A percentile compares a stretch with the other conserved stretches of the same genome.
Conservation (phyloP, 768 basidiomycete genomes). For the Mycena metata region DNA sequence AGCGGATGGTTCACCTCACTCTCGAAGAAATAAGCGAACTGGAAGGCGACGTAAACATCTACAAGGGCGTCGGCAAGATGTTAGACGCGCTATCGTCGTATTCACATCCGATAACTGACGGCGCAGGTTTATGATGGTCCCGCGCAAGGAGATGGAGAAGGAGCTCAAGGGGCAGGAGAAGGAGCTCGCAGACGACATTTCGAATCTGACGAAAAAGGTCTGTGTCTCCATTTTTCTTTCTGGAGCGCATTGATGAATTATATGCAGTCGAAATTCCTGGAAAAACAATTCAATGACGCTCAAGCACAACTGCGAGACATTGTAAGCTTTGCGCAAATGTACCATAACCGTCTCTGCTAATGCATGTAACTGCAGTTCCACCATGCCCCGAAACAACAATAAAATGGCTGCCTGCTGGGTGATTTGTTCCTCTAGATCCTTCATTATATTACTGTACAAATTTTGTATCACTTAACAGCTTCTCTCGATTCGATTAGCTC, state of each 20-base stretch:
- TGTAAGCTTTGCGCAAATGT: conserved; percentile 57
- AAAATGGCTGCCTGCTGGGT: neutral
- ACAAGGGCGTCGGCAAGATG: conserved; percentile 98
- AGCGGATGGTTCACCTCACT: conserved; percentile 90
- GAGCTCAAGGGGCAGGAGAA: conserved; percentile 85
- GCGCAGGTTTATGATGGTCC: conserved; percentile 90
- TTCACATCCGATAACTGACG: conserved; percentile 20
- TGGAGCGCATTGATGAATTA: neutral
- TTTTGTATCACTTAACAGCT: conserved; percentile 30
- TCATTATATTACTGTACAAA: neutral
- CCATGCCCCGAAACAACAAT: conserved; percentile 60
- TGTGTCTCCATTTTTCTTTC: conserved; percentile 55
- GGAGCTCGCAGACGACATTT: conserved; percentile 86
- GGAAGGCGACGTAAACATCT: conserved; percentile 82
- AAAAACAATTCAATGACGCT: conserved; percentile 94
- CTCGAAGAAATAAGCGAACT: conserved; percentile 84
- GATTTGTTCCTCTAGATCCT: neutral
- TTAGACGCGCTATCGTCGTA: conserved; percentile 51
- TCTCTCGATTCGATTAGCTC: too few species aligned
- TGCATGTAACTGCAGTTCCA: conserved; percentile 62
- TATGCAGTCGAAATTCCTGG: conserved; percentile 85
- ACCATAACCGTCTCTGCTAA: neutral
- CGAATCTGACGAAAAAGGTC: conserved; percentile 89
- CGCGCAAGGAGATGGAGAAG: conserved; percentile 82
- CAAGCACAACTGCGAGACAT: conserved; percentile 90